phyloP scores from a whole-genome alignment of 2,329 filamentous ascomycete species.

The Ophiosphaerella herpotricha region DNA sequence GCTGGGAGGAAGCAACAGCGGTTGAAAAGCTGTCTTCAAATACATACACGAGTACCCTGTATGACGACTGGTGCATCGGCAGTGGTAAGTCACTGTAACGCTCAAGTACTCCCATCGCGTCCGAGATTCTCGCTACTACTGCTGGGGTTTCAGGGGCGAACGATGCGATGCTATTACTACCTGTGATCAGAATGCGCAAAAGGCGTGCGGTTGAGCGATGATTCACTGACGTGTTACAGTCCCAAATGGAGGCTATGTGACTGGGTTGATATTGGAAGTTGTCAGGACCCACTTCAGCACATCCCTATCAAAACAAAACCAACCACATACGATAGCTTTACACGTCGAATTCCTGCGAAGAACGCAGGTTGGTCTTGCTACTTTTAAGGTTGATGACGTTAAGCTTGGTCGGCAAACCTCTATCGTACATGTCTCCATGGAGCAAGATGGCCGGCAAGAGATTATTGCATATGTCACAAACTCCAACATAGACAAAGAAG shows the following conservation, averaged over 20 bases:
- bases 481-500: constrained; percentile 63
- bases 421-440: constrained; percentile 65
- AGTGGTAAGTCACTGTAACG: constrained; percentile 52
- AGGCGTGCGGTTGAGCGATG: too few relatives aligned
- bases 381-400: constrained; percentile 63
- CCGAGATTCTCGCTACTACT: background rate
- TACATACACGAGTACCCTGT: constrained; percentile 62
- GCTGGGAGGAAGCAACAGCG: constrained; percentile 55
- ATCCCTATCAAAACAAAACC: constrained; percentile 61
- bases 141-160: background rate
- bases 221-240: constrained; percentile 50
- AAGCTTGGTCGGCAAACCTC: constrained; percentile 69
- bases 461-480: constrained; percentile 69
- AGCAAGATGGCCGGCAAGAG: constrained; percentile 62
- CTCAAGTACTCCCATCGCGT: background rate
- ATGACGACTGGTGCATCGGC: constrained; percentile 68
- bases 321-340: constrained; percentile 66
- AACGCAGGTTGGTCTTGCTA: constrained; percentile 62
- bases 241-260: constrained; percentile 73
- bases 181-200: background rate
- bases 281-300: constrained; percentile 63
- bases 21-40: constrained; percentile 58
- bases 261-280: constrained; percentile 64
- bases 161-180: background rate
- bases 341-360: constrained; percentile 70